Evolutionary conservation across 208 protist species (phyloP).

Genomic region (Angomonas ambiguus): DNA sequence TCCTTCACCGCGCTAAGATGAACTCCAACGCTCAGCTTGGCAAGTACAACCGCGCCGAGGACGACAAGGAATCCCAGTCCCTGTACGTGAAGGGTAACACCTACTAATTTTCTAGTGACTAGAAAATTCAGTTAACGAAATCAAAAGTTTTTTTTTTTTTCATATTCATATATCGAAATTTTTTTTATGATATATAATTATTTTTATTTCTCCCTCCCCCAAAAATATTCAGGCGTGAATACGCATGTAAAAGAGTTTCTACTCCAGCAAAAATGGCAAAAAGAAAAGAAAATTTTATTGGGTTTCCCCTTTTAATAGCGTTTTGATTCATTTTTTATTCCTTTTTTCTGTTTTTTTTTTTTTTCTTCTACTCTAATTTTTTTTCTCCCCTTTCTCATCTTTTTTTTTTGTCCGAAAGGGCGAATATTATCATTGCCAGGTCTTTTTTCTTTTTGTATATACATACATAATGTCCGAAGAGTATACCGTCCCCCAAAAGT

Average conservation of each 20-base stretch:
- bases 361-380: constrained; percentile 22
- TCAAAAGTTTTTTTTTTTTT: constrained; percentile 14
- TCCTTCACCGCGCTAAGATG: constrained; percentile 82
- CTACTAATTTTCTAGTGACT: constrained; percentile 38
- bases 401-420: neutral
- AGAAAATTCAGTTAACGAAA: constrained; percentile 1
- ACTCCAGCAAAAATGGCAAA: neutral
- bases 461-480: neutral
- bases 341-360: constrained; percentile 11
- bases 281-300: constrained; percentile 1
- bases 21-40: constrained; percentile 77
- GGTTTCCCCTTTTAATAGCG: neutral
- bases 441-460: constrained; percentile 10
- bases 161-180: neutral
- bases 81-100: constrained; percentile 88
- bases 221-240: neutral
- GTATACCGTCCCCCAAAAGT: constrained; percentile 4
- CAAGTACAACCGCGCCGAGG: constrained; percentile 70
- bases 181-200: neutral
- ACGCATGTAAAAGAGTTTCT: neutral
- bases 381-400: neutral
- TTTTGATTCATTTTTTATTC: neutral
- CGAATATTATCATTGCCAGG: too few species aligned
- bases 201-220: neutral
- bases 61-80: constrained; percentile 66